These are phyloP conservation scores for Backusella luteola DNA, from an alignment of 192 early-diverging fungal species.

Conservation along the genomic window DNA sequence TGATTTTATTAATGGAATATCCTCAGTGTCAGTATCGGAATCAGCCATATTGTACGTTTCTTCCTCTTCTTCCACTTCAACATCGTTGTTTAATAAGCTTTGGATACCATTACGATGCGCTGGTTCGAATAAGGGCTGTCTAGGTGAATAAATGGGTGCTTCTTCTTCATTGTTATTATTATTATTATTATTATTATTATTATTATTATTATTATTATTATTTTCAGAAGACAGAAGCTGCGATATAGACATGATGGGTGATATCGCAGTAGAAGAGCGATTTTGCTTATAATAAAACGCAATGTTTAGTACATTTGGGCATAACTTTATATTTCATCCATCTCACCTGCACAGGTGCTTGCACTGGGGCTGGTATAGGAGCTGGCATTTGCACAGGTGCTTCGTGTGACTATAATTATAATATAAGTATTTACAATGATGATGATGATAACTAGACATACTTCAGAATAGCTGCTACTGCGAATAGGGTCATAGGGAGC, in stretches of 20 bases:
- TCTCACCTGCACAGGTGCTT: slow-evolving; percentile 4
- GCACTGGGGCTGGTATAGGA: not conserved
- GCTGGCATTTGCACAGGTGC: not conserved
- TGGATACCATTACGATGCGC: slow-evolving; percentile 23
- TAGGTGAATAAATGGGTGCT: slow-evolving; percentile 2
- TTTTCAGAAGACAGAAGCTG: not conserved
- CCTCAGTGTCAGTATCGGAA: slow-evolving; percentile 28
- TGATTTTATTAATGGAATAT: slow-evolving; percentile 15
- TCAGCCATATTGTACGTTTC: slow-evolving; percentile 20
- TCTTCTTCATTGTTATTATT: not conserved
- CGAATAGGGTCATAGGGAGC: slow-evolving; percentile 28
- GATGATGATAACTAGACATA: not conserved
- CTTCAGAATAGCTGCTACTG: not conserved
- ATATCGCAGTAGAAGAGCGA: not conserved
- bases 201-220: not conserved
- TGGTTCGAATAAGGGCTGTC: not conserved
- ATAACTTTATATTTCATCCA: not conserved
- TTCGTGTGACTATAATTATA: not conserved
- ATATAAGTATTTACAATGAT: not conserved
- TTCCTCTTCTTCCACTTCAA: not conserved
- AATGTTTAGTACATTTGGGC: not conserved
- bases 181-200: not conserved
- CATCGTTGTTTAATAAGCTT: slow-evolving; percentile 19
- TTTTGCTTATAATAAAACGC: not conserved
- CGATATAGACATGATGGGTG: slow-evolving; percentile 21